Conservation (phyloP, 352 stramenopile genomes). For the Pythium pectinolyticum region DNA sequence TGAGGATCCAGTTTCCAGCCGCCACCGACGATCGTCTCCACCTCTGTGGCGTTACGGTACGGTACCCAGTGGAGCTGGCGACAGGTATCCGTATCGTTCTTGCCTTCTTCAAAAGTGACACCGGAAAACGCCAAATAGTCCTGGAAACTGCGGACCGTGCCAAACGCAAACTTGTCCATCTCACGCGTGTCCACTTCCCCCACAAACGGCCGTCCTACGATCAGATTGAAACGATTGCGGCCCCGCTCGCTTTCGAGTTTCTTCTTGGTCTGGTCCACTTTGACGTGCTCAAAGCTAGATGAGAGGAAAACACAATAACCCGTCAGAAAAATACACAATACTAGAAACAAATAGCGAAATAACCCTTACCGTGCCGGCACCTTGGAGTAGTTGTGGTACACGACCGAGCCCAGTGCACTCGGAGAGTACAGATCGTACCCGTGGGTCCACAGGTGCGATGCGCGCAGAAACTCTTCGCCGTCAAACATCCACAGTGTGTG, state of each 20-base stretch:
- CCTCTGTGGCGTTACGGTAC: constrained; percentile 29
- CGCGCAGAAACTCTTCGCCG: constrained; percentile 41
- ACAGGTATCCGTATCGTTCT: constrained; percentile 35
- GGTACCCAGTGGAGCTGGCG: constrained; percentile 49
- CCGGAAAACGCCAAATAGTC: constrained; percentile 42
- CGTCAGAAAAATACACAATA: neutral
- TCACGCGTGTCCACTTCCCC: constrained; percentile 37
- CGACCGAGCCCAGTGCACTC: constrained; percentile 34
- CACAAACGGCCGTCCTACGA: constrained; percentile 34
- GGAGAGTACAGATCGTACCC: constrained; percentile 46
- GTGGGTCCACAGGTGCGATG: constrained; percentile 41
- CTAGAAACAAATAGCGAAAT: neutral
- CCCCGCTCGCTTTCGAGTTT: constrained; percentile 33
- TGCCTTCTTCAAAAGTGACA: constrained; percentile 30
- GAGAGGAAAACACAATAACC: neutral
- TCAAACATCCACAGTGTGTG: constrained; percentile 69
- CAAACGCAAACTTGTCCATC: constrained; percentile 39
- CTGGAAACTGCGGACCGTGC: constrained; percentile 34
- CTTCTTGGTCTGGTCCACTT: constrained; percentile 34
- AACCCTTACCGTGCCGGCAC: constrained; percentile 31
- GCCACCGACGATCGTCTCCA: constrained; percentile 34
- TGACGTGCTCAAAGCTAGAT: constrained; percentile 37
- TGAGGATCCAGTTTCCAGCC: constrained; percentile 25
- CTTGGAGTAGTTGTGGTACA: constrained; percentile 53
- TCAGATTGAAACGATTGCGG: constrained; percentile 40